A percentile compares a stretch with the other conserved stretches of the same genome.
These are phyloP conservation scores for Backusella circina DNA, from an alignment of 192 early-diverging fungal species.

Conservation along the genomic window DNA sequence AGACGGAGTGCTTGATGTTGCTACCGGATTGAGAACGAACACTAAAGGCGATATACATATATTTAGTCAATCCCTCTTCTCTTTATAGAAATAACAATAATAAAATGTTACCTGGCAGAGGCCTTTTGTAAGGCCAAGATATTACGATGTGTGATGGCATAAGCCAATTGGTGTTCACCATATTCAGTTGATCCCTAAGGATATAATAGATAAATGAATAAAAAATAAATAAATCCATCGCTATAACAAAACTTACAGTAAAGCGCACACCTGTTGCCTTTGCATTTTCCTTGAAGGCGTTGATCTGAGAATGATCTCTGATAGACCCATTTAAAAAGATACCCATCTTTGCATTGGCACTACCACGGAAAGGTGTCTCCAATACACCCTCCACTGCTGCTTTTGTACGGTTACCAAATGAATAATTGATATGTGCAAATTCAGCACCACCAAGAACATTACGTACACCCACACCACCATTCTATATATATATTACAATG, in stretches of 20 bases:
- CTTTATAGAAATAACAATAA: no score
- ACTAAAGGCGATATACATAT: no score
- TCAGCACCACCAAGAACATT: slow-evolving; percentile 92
- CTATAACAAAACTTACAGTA: slow-evolving; percentile 14
- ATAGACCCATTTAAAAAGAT: slow-evolving; percentile 17
- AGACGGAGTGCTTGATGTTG: slow-evolving; percentile 72
- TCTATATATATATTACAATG: no score
- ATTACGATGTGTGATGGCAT: background rate
- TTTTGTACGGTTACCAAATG: slow-evolving; percentile 34
- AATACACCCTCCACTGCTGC: slow-evolving; percentile 41
- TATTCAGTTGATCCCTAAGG: background rate
- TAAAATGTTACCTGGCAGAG: slow-evolving; percentile 1
- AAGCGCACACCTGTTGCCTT: slow-evolving; percentile 21
- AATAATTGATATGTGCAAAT: slow-evolving; percentile 49
- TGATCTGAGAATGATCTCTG: slow-evolving; percentile 30
- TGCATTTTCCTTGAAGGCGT: slow-evolving; percentile 21
- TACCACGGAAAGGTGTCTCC: slow-evolving; percentile 56
- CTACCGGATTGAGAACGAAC: slow-evolving; percentile 9
- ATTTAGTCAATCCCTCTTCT: no score
- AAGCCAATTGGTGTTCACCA: slow-evolving; percentile 7
- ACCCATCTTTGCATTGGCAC: slow-evolving; percentile 60
- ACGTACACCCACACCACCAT: slow-evolving; percentile 53
- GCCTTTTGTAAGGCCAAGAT: background rate
- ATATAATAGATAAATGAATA: background rate
- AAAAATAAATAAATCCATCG: no score